Evolutionary conservation across 306 rosid species (phyloP), one percentile per base, ranked within the genome.

Genomic region (Canavalia gladiata): DNA sequence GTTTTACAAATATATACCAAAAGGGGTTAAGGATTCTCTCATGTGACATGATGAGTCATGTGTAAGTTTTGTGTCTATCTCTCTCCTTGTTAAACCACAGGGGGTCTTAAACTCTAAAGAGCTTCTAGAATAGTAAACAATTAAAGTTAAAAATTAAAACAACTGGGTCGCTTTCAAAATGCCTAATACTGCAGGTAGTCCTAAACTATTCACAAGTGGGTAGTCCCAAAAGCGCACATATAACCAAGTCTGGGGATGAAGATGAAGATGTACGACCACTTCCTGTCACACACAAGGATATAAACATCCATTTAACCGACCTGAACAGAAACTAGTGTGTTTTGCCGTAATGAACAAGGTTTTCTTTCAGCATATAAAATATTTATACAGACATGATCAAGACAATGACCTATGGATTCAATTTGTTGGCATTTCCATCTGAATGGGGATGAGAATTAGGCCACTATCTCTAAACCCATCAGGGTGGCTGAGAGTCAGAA

Each of bases 401-500:
- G 63, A 47, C 64, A 64, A 18, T 45, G 75, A 59, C 60, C 52
- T 30, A 6, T 11, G 43, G 43, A 69, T 69, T 46, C 74, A 60
- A 76, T 77, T n/a, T 75, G 73, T 35, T 37, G 68, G 69, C 18
- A 64, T 79, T 46, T 74, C 55, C 82, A 60, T 69, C 73, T 52
- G 11, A 49, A 37, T 9, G 35, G 56, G 11, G 77, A 31, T 30
- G 9, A 81, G 57, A 78, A 31, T 68, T 45, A 86, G 64, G 49
- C 78, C 82, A 52, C 58, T 41, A 43, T 31, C 60, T 74, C 68
- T 43, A 74, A 74, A 86, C 76, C 52, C 72, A 73, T 34, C 39
- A 33, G 10, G 41, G 54, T 6, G 72, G 46, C 68, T 63, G 81
- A 52, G 41, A 37, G 50, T 42, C 67, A 35, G 59, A 54, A 50